These are phyloP conservation scores for Xylaria intraflava DNA, from an alignment of 495 filamentous ascomycete species.

Conservation along the genomic window DNA sequence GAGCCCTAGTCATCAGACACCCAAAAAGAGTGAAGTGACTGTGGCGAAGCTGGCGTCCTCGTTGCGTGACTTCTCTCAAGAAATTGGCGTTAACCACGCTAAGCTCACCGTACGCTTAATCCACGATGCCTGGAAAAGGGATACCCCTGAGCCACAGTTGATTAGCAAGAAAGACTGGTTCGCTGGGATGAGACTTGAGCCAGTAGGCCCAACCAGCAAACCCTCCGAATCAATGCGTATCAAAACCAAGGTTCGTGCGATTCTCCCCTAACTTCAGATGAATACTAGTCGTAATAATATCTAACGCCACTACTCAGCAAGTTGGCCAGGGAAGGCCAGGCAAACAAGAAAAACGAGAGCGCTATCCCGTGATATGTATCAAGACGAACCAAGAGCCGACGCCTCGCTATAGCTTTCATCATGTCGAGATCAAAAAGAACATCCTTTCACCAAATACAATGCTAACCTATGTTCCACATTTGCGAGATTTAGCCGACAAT, in stretches of 20 bases:
- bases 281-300: neutral
- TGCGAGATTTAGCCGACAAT: constrained; percentile 40
- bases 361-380: constrained; percentile 32
- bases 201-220: constrained; percentile 9
- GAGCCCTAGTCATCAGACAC: constrained; percentile 27
- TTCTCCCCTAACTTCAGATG: neutral
- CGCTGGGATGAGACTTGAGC: constrained; percentile 29
- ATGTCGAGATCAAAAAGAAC: constrained; percentile 45
- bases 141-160: constrained; percentile 28
- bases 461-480: constrained; percentile 43
- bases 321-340: constrained; percentile 27
- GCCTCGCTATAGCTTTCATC: constrained; percentile 41
- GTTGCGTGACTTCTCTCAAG: constrained; percentile 22
- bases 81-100: constrained; percentile 32
- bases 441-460: constrained; percentile 43
- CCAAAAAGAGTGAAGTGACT: constrained; percentile 32
- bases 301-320: constrained; percentile 17
- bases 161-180: constrained; percentile 34
- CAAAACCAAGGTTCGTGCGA: constrained; percentile 34
- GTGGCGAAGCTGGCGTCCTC: constrained; percentile 28
- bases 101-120: constrained; percentile 30
- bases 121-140: constrained; percentile 35
- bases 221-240: constrained; percentile 28
- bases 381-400: constrained; percentile 34
- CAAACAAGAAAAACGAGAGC: constrained; percentile 31